These are phyloP conservation scores for Candida pseudofarinosa DNA, from an alignment of 805 yeast species.

Conservation along the genomic window DNA sequence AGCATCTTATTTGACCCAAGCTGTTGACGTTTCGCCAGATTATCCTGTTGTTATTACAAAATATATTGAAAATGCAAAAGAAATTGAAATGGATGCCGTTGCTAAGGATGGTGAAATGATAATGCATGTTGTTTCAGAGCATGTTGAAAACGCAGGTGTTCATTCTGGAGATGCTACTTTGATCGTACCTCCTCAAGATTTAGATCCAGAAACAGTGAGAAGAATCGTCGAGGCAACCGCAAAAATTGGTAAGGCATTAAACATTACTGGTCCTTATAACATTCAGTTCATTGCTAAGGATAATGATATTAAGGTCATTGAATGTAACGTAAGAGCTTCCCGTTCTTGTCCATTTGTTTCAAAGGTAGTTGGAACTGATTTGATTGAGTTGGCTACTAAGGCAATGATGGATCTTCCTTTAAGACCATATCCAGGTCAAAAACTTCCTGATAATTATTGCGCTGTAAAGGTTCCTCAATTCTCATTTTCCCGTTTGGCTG, in stretches of 20 bases:
- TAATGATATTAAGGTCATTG: constrained; percentile 94
- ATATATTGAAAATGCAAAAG: constrained; percentile 94
- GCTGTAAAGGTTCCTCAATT: constrained; percentile 98
- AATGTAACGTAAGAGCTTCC: constrained; percentile 98
- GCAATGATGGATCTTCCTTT: constrained; percentile 88
- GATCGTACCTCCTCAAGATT: constrained; percentile 94
- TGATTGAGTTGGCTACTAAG: constrained; percentile 95
- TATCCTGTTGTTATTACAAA: constrained; percentile 97
- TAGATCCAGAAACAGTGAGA: constrained; percentile 84
- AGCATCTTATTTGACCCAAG: constrained; percentile 83
- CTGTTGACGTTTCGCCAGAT: constrained; percentile 96
- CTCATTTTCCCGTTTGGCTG: constrained; percentile 93
- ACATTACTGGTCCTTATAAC: constrained; percentile 96
- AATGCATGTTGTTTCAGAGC: constrained; percentile 97
- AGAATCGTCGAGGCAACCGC: constrained; percentile 95
- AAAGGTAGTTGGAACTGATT: constrained; percentile 92
- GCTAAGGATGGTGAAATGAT: constrained; percentile 91
- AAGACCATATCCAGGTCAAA: constrained; percentile 84
- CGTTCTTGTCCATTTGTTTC: constrained; percentile 98
- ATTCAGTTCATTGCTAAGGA: constrained; percentile 96
- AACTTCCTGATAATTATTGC: constrained; percentile 89
- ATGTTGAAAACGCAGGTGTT: constrained; percentile 98
- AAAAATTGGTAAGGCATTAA: constrained; percentile 90
- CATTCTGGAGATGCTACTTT: constrained; percentile 99
- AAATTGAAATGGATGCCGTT: constrained; percentile 98